Percentiles rank a stretch among this genome's conserved stretches.
phyloP scores from a whole-genome alignment of 352 stramenopile species.

The Aphanomyces stellatus region DNA sequence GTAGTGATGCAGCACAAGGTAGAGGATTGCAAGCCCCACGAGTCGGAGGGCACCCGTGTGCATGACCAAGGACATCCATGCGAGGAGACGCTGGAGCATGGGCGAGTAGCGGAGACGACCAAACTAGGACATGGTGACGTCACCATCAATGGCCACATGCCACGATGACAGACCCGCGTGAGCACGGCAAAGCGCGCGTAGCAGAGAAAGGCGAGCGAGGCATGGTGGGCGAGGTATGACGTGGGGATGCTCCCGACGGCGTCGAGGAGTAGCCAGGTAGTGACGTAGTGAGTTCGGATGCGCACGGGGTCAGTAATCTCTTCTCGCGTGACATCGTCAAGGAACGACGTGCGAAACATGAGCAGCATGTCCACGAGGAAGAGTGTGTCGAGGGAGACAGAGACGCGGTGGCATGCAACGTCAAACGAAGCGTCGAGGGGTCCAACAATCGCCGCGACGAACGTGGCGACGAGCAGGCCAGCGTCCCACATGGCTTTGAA shows the following conservation, averaged over 20 bases:
- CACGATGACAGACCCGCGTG: too few relatives aligned
- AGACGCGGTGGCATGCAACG: too few relatives aligned
- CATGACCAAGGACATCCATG: background rate
- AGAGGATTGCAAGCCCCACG: background rate
- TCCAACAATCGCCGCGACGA: background rate
- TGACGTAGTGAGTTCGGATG: background rate
- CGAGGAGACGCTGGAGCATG: too few relatives aligned
- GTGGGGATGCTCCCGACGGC: background rate
- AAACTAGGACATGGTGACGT: too few relatives aligned
- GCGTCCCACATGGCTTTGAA: background rate
- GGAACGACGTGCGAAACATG: slow-evolving; percentile 2
- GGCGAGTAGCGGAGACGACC: too few relatives aligned
- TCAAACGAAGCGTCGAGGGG: background rate
- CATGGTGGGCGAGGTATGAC: background rate
- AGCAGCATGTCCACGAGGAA: background rate
- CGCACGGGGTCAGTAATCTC: background rate
- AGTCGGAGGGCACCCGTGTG: background rate
- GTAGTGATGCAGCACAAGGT: slow-evolving; percentile 1
- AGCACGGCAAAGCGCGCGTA: too few relatives aligned
- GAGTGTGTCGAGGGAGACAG: background rate
- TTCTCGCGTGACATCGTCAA: background rate
- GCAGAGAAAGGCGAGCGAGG: too few relatives aligned
- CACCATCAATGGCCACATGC: too few relatives aligned
- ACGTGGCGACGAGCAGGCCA: background rate
- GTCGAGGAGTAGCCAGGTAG: background rate